Conservation (phyloP, 257 asterid species). For the Rubia yunnanensis region DNA sequence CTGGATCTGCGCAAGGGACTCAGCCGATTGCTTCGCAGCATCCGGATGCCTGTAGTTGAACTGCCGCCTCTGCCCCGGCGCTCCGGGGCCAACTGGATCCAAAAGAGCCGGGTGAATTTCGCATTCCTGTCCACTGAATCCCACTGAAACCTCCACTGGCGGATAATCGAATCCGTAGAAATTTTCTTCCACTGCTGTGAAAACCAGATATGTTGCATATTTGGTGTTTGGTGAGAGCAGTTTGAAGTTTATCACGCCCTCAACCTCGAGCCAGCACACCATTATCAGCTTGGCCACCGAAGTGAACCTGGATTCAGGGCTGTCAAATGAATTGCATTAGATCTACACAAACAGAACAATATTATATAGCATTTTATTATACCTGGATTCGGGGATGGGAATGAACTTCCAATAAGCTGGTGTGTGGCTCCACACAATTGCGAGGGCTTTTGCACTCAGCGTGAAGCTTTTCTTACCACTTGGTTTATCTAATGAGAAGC, state of each 20-base stretch:
- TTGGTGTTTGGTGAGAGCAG: slow-evolving; percentile 48
- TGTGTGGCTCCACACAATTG: slow-evolving; percentile 50
- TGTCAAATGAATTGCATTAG: background rate
- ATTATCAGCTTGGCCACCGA: slow-evolving; percentile 25
- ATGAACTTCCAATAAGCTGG: slow-evolving; percentile 57
- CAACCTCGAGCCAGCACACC: slow-evolving; percentile 64
- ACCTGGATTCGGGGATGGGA: slow-evolving; percentile 51
- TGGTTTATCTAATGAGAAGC: slow-evolving; percentile 57
- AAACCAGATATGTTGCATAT: slow-evolving; percentile 67
- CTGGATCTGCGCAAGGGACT: slow-evolving; percentile 2
- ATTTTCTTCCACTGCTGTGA: slow-evolving; percentile 18
- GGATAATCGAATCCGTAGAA: slow-evolving; percentile 32
- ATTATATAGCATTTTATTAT: background rate
- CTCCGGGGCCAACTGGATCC: slow-evolving; percentile 32
- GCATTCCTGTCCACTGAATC: slow-evolving; percentile 29
- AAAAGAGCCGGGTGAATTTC: slow-evolving; percentile 24
- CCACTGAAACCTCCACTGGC: slow-evolving; percentile 34
- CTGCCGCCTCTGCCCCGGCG: too few relatives aligned
- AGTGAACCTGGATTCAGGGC: slow-evolving; percentile 11
- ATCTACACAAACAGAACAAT: background rate
- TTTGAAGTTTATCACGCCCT: slow-evolving; percentile 32
- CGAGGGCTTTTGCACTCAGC: slow-evolving; percentile 60
- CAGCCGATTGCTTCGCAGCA: slow-evolving; percentile 2
- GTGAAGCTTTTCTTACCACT: slow-evolving; percentile 65
- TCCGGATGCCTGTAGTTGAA: slow-evolving; percentile 2